Base-by-base conservation (phyloP, 73 alveolate genomes). In the Breviolum minutum region DNA sequence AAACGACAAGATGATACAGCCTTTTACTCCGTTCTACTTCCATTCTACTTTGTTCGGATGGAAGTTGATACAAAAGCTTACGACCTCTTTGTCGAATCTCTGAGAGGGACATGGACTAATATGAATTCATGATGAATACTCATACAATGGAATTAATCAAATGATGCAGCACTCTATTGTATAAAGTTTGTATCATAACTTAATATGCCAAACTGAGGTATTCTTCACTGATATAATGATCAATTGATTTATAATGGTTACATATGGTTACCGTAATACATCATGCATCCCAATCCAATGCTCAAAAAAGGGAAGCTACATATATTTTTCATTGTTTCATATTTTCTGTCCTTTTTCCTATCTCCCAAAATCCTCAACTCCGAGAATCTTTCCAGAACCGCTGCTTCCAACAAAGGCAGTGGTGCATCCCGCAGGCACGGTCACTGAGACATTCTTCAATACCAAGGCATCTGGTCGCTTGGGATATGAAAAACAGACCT, bases 401-500 rank as follows among this genome's bases (percentile, higher is more conserved):
- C 98, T 92, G 98, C 98, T 80, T 5, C 98, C 98, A 22, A 92
- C 98, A 14, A 92, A 92, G 60, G 98, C 98, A 12, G 98, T 92
- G n/a, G 98, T 92, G 80, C 90, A 92, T 16, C 87, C 87, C 30
- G 98, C 98, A 29, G 86, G 73, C 69, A 92, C 76, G 68, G 27
- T 84, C 73, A 92, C 79, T 13, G 90, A 40, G 66, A 92, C 90
- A 17, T 54, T 64, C 98, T 76, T 92, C 90, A 92, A 48, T 70
- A 92, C 90, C 98, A 76, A 66, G n/a, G 98, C 61, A 19, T 92
- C 98, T 5, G 89, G 62, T 60, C 98, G 98, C 80, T 92, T 92
- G 79, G 98, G 98, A 64, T 92, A 92, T 54, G 81, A 30, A 29
- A 92, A 92, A 69, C 86, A 92, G 20, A 92, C 90, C 32, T 92